Conservation (phyloP, 768 basidiomycete species). For the Boletus edulis region DNA sequence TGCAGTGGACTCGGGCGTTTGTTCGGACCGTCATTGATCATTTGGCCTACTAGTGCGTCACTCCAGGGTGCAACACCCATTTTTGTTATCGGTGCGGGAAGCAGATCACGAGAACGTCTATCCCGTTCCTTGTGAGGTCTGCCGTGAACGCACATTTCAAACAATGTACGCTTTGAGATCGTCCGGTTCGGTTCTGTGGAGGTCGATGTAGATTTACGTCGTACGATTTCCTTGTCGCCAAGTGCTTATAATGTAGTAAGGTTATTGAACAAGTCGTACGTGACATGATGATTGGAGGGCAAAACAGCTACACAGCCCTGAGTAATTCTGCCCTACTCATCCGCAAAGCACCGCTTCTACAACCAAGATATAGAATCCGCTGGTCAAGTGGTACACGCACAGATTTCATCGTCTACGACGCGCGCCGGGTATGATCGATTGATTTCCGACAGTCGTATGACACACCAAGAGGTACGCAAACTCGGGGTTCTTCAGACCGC, state of each 20-base stretch:
- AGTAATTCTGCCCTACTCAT: too few relatives aligned
- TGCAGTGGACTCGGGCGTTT: neutral
- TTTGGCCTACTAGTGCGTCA: constrained; percentile 38
- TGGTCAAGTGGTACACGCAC: too few relatives aligned
- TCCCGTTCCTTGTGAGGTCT: constrained; percentile 28
- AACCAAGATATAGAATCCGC: too few relatives aligned
- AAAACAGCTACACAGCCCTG: too few relatives aligned
- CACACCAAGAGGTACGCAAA: too few relatives aligned
- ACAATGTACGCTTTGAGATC: constrained; percentile 29
- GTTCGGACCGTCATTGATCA: neutral
- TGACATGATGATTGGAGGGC: neutral
- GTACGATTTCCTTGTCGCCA: too few relatives aligned
- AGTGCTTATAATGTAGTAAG: neutral
- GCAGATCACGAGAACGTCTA: constrained; percentile 40
- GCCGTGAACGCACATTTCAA: constrained; percentile 35
- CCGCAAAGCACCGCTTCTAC: too few relatives aligned
- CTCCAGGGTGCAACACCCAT: constrained; percentile 55
- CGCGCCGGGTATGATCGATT: too few relatives aligned
- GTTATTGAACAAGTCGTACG: neutral
- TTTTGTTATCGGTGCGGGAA: constrained; percentile 53
- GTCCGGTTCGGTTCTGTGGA: neutral
- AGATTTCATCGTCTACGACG: too few relatives aligned
- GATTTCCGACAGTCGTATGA: too few relatives aligned
- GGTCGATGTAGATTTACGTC: neutral
- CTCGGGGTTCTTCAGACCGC: too few relatives aligned